A percentile compares a stretch with the other conserved stretches of the same genome.
Conservation (phyloP, 805 yeast genomes). For the Schwanniomyces sp. region DNA sequence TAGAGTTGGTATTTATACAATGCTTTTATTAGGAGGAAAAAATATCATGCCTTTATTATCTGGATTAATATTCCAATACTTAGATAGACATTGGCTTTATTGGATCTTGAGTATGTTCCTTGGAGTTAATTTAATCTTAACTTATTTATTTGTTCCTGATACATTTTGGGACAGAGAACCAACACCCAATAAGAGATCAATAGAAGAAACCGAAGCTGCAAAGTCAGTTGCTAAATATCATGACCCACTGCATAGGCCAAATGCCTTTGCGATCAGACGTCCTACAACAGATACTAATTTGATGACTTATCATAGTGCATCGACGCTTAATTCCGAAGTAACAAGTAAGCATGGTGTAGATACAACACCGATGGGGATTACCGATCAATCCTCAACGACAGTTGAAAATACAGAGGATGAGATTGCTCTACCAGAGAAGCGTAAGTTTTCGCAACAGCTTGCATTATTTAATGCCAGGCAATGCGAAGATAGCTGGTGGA, state of each 20-base stretch:
- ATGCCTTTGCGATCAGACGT: constrained; percentile 26
- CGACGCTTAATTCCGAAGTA: constrained; percentile 6
- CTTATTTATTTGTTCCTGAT: constrained; percentile 60
- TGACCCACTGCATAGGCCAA: constrained; percentile 26
- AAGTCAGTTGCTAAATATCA: constrained; percentile 26
- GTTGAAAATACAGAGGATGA: constrained; percentile 3
- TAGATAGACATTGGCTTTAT: constrained; percentile 60
- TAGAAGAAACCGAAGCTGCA: constrained; percentile 49
- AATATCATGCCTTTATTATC: constrained; percentile 58
- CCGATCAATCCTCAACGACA: constrained; percentile 2
- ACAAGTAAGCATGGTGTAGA: not conserved
- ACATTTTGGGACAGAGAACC: constrained; percentile 64
- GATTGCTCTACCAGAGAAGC: not conserved
- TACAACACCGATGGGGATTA: constrained; percentile 10
- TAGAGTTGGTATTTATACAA: constrained; percentile 56
- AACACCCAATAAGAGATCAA: constrained; percentile 45
- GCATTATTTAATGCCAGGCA: constrained; percentile 50
- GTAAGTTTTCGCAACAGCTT: constrained; percentile 29
- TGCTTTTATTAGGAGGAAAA: constrained; percentile 60
- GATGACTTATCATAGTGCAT: constrained; percentile 13
- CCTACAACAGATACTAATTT: constrained; percentile 12
- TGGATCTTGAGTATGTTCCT: constrained; percentile 57
- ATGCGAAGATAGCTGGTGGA: constrained; percentile 51
- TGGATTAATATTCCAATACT: constrained; percentile 48
- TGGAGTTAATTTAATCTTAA: constrained; percentile 44